phyloP scores from a whole-genome alignment of 495 filamentous ascomycete species.

The Penicillium bovifimosum region DNA sequence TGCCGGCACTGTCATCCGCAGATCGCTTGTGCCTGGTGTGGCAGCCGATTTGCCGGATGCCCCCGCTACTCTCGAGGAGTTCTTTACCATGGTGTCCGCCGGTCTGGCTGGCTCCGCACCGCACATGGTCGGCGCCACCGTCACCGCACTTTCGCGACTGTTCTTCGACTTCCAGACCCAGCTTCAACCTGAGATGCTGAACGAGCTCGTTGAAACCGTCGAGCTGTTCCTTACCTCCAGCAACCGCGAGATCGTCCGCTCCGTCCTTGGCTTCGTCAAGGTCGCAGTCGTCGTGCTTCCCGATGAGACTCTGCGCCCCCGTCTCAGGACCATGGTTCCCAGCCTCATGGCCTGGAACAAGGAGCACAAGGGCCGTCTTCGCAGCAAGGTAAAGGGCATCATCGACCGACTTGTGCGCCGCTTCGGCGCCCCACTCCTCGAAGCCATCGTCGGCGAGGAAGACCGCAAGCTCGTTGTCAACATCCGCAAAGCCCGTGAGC shows the following conservation, averaged over 20 bases:
- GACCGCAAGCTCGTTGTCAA: slow-evolving; percentile 88
- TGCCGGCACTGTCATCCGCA: slow-evolving; percentile 68
- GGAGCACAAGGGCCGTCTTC: slow-evolving; percentile 94
- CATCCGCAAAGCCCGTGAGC: slow-evolving; percentile 88
- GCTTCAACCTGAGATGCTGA: slow-evolving; percentile 54
- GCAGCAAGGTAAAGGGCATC: slow-evolving; percentile 95
- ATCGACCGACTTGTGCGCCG: slow-evolving; percentile 86
- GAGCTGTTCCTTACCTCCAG: slow-evolving; percentile 90
- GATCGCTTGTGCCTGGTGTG: slow-evolving; percentile 82
- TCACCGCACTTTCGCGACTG: slow-evolving; percentile 85
- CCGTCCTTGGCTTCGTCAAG: slow-evolving; percentile 92
- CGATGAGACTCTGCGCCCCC: slow-evolving; percentile 63
- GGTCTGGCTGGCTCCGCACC: slow-evolving; percentile 86
- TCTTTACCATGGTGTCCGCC: slow-evolving; percentile 96
- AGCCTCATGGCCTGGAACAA: slow-evolving; percentile 94
- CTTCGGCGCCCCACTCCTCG: slow-evolving; percentile 76
- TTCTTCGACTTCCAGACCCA: slow-evolving; percentile 76
- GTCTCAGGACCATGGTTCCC: slow-evolving; percentile 68
- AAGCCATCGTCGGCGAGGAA: slow-evolving; percentile 64
- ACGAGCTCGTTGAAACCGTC: slow-evolving; percentile 83
- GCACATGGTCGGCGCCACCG: slow-evolving; percentile 91
- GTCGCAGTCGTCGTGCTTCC: slow-evolving; percentile 85
- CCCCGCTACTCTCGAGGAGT: slow-evolving; percentile 79
- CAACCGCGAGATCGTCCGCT: slow-evolving; percentile 92
- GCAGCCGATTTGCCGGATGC: slow-evolving; percentile 69